Evolutionary conservation across 2,329 filamentous ascomycete genomes (phyloP).

Genomic region (Cordyceps tenuipes): DNA sequence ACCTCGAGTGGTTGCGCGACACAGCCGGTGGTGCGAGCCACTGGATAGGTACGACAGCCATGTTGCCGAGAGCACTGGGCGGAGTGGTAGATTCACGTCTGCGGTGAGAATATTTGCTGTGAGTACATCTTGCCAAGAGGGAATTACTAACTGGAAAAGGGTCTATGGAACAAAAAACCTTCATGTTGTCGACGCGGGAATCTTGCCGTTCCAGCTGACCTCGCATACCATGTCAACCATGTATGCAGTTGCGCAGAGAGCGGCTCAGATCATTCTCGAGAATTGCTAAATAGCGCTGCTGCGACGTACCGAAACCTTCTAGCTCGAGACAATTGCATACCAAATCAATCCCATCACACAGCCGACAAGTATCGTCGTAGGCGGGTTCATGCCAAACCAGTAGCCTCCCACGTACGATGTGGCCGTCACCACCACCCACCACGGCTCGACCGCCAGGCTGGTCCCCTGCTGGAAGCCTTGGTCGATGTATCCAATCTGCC

Average conservation of each 20-base stretch:
- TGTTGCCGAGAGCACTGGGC: constrained; percentile 17
- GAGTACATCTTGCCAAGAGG: too few relatives aligned
- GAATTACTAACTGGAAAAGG: background rate
- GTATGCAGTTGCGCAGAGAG: constrained; percentile 17
- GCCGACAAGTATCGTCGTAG: constrained; percentile 26
- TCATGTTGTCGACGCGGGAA: constrained; percentile 18
- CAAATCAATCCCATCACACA: constrained; percentile 26
- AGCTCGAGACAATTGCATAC: constrained; percentile 20
- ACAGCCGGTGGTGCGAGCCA: constrained; percentile 15
- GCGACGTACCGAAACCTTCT: background rate
- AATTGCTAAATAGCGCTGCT: background rate
- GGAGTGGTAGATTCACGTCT: constrained; percentile 17
- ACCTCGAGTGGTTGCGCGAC: constrained; percentile 14
- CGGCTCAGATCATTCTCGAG: constrained; percentile 16
- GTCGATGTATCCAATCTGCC: constrained; percentile 53
- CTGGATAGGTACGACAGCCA: constrained; percentile 19
- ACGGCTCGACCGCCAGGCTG: constrained; percentile 49
- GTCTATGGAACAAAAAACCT: constrained; percentile 18
- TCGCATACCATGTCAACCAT: constrained; percentile 20
- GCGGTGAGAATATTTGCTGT: constrained; percentile 7
- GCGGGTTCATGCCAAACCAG: constrained; percentile 25
- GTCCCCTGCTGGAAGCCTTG: constrained; percentile 37
- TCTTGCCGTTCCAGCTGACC: constrained; percentile 16
- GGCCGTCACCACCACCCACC: constrained; percentile 55
- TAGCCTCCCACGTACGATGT: constrained; percentile 25